Percentiles rank a stretch among this genome's conserved stretches.
Conservation (phyloP, 345 rosid genomes). For the Brassica nigra region DNA sequence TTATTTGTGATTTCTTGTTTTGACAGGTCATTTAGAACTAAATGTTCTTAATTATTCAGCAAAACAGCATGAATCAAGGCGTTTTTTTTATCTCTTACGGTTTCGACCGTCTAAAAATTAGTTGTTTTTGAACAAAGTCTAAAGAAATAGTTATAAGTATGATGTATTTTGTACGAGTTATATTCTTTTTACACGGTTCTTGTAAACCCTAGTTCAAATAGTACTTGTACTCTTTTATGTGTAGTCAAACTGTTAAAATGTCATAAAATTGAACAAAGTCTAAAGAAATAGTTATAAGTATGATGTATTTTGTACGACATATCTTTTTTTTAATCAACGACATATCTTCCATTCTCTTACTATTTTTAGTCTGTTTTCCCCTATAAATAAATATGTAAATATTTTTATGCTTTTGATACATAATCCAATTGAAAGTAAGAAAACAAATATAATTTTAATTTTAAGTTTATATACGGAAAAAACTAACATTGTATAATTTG, state of each 20-base stretch:
- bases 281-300: neutral
- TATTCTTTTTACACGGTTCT: no score
- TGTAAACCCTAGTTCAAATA: neutral
- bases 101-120: neutral
- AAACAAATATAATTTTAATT: neutral
- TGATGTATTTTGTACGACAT: neutral
- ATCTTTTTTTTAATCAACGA: neutral
- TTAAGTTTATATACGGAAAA: neutral
- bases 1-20: slow-evolving; percentile 19
- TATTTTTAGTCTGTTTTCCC: neutral
- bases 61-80: neutral
- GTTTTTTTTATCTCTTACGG: neutral
- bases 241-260: neutral
- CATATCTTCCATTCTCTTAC: neutral
- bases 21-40: slow-evolving; percentile 13
- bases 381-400: neutral
- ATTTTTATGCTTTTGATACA: neutral
- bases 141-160: neutral
- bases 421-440: neutral
- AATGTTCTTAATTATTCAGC: slow-evolving; percentile 11
- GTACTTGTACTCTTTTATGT: neutral
- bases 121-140: neutral
- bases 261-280: neutral
- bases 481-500: neutral
- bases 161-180: neutral